Evolutionary conservation across 768 basidiomycete species (phyloP).

Genomic region (Lactifluus volemus): DNA sequence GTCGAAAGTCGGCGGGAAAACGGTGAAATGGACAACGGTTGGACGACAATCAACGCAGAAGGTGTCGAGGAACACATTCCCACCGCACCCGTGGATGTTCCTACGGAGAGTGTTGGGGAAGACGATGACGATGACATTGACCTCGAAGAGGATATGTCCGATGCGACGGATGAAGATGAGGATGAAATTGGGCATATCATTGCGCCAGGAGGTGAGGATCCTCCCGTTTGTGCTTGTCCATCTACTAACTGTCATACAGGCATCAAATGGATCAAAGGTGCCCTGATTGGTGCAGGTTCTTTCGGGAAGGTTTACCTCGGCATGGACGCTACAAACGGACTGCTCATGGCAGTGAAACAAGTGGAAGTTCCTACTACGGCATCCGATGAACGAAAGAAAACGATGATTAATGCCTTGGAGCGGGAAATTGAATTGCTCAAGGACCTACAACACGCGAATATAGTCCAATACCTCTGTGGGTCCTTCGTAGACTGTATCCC

Average conservation of each 20-base stretch:
- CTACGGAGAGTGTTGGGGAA: conserved; percentile 38
- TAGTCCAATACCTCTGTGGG: conserved; percentile 96
- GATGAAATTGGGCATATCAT: conserved; percentile 44
- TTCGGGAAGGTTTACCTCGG: conserved; percentile 94
- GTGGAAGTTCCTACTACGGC: conserved; percentile 82
- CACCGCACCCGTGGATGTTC: conserved; percentile 25
- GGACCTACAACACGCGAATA: conserved; percentile 89
- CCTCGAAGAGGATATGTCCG: conserved; percentile 32
- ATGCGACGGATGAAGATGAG: conserved; percentile 36
- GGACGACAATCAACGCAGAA: conserved; percentile 60
- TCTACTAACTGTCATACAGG: conserved; percentile 25
- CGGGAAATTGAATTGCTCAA: conserved; percentile 92
- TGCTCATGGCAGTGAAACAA: conserved; percentile 97
- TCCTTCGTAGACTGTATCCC: conserved; percentile 12
- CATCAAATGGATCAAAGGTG: conserved; percentile 96
- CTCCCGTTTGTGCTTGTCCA: conserved; percentile 20
- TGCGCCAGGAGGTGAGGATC: conserved; percentile 42
- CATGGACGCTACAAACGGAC: conserved; percentile 84
- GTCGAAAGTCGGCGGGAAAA: conserved; percentile 69
- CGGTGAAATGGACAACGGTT: conserved; percentile 47
- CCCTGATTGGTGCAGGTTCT: conserved; percentile 89
- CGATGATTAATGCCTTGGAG: conserved; percentile 87
- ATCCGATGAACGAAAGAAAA: conserved; percentile 89
- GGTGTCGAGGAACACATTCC: conserved; percentile 31
- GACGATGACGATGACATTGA: conserved; percentile 37